These are phyloP conservation scores for Rhodotorula diobovata DNA, from an alignment of 768 basidiomycete genomes.

Conservation along the genomic window DNA sequence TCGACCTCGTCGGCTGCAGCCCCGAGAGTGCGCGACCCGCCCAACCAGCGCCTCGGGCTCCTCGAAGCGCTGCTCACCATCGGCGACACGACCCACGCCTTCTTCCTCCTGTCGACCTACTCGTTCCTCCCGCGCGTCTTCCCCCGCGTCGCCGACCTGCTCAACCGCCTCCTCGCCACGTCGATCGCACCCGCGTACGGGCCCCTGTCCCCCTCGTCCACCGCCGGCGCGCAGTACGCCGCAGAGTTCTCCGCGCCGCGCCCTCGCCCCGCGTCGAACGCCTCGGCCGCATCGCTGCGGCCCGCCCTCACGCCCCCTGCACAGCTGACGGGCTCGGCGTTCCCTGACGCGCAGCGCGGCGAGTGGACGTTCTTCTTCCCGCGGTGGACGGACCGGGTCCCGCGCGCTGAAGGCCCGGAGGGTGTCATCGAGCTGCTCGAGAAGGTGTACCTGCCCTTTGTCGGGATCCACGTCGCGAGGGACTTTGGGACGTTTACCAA, in stretches of 20 bases:
- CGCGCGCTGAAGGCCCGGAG: constrained; percentile 16
- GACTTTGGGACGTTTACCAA: constrained; percentile 23
- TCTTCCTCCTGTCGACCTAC: constrained; percentile 73
- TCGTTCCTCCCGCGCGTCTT: constrained; percentile 79
- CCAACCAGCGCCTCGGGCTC: constrained; percentile 76
- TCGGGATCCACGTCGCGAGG: constrained; percentile 9
- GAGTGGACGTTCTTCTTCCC: constrained; percentile 41
- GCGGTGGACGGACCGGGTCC: constrained; percentile 35
- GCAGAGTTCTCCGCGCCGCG: constrained; percentile 19
- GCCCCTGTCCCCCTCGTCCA: constrained; percentile 1
- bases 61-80: constrained; percentile 74
- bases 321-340: constrained; percentile 8
- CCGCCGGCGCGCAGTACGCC: constrained; percentile 3
- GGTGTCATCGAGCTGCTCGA: constrained; percentile 24
- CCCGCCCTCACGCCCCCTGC: not conserved
- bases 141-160: constrained; percentile 77
- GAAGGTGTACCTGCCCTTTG: constrained; percentile 20
- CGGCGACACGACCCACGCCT: constrained; percentile 72
- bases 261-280: not conserved
- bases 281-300: constrained; percentile 21
- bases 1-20: constrained; percentile 7
- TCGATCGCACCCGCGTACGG: constrained; percentile 67
- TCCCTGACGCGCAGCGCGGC: constrained; percentile 4
- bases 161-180: constrained; percentile 67
- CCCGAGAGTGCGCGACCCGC: constrained; percentile 44